Base-by-base conservation (phyloP, 192 early-diverging fungal genomes). In the Backusella psychrophila region DNA sequence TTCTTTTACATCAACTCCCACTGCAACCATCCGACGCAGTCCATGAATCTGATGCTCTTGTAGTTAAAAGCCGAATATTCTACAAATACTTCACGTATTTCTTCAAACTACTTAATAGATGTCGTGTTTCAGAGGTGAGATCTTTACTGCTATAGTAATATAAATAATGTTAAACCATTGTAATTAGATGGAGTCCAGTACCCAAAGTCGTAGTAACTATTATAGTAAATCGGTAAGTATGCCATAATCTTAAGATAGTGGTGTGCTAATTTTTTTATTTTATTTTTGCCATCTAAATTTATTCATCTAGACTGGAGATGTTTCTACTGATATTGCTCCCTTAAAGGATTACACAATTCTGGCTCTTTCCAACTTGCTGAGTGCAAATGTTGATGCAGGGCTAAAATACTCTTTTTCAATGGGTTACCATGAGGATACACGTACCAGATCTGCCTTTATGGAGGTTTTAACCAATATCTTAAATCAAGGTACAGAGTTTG, bases 401-500 rank as follows among this genome's bases (percentile, higher is more conserved):
- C 79, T 96, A 36, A 89, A 92, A 81, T 93, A 87, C 77, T 93
- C 93, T 39, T 80, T 96, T 36, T 83, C 91, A 0, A 89, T 93
- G 80, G 90, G 88, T 6, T 96, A 94, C 71, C 89, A 95, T 77
- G 93, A 92, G 78, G 93, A 96, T 84, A 83, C 87, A 17, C 88
- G 89, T 76, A 91, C 90, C 34, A 88, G 95, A 33, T 86, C 91
- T 3, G 83, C 93, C 46, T 96, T 96, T 71, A 93, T 93, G 53
- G 87, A 93, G 49, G 93, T 96, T 66, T 83, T 96, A 71, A 93
- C 93, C 19, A 91, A 94, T 53, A 86, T 96, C 19, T 82, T 96
- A 49, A 89, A 92, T 71, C 77, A 87, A 73, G 94, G 92, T 12
- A 88, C 85, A 23, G 89, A 92, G 56, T 88, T 89, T 74, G 90